Base-by-base conservation (phyloP, 2,329 filamentous ascomycete genomes). In the Penicillium sp. region DNA sequence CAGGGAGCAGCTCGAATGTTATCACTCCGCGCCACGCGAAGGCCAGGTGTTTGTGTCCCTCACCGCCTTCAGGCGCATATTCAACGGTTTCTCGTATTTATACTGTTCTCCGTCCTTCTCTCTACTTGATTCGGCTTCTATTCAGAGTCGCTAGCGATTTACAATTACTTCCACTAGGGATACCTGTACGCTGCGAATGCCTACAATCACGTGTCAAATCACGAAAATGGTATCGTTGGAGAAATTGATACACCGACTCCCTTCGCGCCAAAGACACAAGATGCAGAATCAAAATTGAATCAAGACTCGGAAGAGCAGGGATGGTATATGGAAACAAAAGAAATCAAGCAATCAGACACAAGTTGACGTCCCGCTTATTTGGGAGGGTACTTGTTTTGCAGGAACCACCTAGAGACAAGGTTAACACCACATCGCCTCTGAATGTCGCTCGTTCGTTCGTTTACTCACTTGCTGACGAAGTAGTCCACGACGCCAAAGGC, bases 351-450 rank as follows among this genome's bases (percentile, higher is more conserved):
- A 44, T 22, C 33, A 41, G 30, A 30, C 42, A 44, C 39, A 27
- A 25, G 11, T 4, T n/a, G 11, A n/a, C 14, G 14, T 33, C n/a
- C 28, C 40, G 24, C 57, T 61, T 73, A 76, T 67, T 78, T 76
- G 49, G 70, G 70, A 44, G 76, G 76, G 58, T 74, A 79, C 63
- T 78, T 79, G 69, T 78, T 79, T 62, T 77, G 73, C 56, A 79
- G 66, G 49, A 79, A 70, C 72, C 76, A 79, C 60, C 76, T 79
- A 54, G 10, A 49, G 22, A 41, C 20, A 25, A 20, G 13, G 22
- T 62, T 54, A 64, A 55, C 50, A 58, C 25, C 54, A 25, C 4
- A 6, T 16, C n/a, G 25, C n/a, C n/a, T 46, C 45, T 16, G 22
- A 4, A 28, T 1, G 20, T 31, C 36, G 5, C 22, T 46, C 31